Conservation (phyloP, 148 eudicot genomes). For the Rhododendron griersonianum region DNA sequence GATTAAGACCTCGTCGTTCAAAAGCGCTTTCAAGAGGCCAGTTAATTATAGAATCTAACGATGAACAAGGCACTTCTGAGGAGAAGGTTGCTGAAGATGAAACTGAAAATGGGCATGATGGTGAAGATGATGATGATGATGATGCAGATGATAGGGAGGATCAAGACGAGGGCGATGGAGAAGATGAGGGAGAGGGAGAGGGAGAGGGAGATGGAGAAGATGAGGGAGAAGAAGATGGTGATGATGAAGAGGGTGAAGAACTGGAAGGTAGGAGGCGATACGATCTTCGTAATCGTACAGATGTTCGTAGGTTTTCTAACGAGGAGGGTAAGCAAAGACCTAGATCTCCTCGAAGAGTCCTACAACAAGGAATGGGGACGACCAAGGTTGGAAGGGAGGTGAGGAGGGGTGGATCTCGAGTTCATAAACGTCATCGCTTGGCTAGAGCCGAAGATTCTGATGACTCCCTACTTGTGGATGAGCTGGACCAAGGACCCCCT, state of each 20-base stretch:
- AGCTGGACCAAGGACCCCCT: conserved; percentile 92
- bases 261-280: conserved; percentile 88
- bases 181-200: conserved; percentile 43
- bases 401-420: conserved; percentile 83
- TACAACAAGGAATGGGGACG: conserved; percentile 93
- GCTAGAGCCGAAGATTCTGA: conserved; percentile 91
- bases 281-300: conserved; percentile 90
- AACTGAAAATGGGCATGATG: conserved; percentile 64
- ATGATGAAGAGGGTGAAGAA: conserved; percentile 82
- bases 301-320: conserved; percentile 75
- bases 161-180: conserved; percentile 44
- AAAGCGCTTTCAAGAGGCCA: conserved; percentile 41
- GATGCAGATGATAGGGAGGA: conserved; percentile 52
- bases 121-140: conserved; percentile 60
- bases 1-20: conserved; percentile 79
- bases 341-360: conserved; percentile 89
- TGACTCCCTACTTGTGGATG: conserved; percentile 97
- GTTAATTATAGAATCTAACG: conserved; percentile 41
- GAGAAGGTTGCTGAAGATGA: conserved; percentile 67
- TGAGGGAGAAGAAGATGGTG: conserved; percentile 66
- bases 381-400: conserved; percentile 74
- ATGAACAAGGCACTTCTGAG: conserved; percentile 68
- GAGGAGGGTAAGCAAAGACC: conserved; percentile 83
- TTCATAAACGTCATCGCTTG: conserved; percentile 88
- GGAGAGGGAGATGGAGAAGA: conserved; percentile 47